Evolutionary conservation across 75 land plant genomes (phyloP), one percentile per base, ranked within the genome.

Genomic region (Sequoia sempervirens): DNA sequence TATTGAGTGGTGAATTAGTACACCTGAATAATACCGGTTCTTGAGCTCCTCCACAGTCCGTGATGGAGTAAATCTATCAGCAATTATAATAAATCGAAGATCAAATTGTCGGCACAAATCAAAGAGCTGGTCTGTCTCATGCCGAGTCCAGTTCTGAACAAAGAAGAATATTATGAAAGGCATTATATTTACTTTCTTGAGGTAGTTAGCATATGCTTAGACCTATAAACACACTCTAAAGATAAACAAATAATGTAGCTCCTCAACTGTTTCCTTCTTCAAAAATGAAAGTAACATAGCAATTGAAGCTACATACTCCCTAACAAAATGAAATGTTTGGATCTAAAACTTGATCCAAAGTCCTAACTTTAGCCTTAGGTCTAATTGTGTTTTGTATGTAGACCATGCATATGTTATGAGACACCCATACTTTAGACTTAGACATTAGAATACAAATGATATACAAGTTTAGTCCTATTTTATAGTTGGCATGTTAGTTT

Each of bases 111-210:
- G 91, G 85, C 98, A 95, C 79, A 95, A 80, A 38, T 95, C 97
- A 89, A 97, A 97, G 75, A 97, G 89, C 78, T 87, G 89, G 85
- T 97, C 96, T 78, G 99, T 97, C 84, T 97, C 98, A 84, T 95
- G 90, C 82, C 90, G 96, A 58, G 93, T 94, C 99, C 99, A 97
- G 13, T 80, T 83, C 90, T 89, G 81, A 37, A 69, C 32, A 52
- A 36, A 80, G 20, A 81, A 37, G 4, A 45, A 45, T 40, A 45
- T 43, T 11, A 45, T 30, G 26, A 75, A 20, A 40, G 26, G 5
- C 43, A 38, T 38, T 75, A 10, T 38, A 40, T 40, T 40, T 37
- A 37, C 78, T 40, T 40, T 72, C 43, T 75, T 38, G n/a, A 74
- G 7, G 23, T 75, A 75, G 41, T 20, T 18, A 38, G 8, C 46